phyloP scores from a whole-genome alignment of 331 rosid species.

The Acacia pycnantha region DNA sequence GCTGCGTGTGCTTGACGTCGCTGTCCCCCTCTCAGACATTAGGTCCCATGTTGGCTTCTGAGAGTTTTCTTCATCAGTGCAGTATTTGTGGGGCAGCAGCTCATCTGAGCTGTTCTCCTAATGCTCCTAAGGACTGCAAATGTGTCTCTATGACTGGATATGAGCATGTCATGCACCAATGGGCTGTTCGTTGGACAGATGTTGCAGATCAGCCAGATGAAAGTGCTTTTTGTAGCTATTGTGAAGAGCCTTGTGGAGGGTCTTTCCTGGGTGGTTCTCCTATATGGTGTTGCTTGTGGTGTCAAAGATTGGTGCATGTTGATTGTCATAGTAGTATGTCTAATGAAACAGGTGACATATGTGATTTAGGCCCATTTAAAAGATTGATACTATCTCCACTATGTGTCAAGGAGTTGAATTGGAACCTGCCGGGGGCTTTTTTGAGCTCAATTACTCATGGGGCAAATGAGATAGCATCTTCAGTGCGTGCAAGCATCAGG shows the following conservation, averaged over 20 bases:
- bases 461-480: conserved; percentile 95
- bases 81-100: conserved; percentile 83
- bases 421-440: conserved; percentile 61
- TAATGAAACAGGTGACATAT: conserved; percentile 85
- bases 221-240: conserved; percentile 75
- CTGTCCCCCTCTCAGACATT: conserved; percentile 82
- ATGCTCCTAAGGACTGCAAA: conserved; percentile 90
- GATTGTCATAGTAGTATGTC: conserved; percentile 86
- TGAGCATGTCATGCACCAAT: conserved; percentile 83
- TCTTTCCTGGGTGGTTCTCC: conserved; percentile 98
- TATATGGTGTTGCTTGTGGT: conserved; percentile 98
- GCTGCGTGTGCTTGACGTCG: conserved; percentile 86
- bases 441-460: conserved; percentile 95
- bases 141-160: conserved; percentile 89
- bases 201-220: conserved; percentile 87
- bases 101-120: conserved; percentile 83
- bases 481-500: conserved; percentile 90
- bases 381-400: conserved; percentile 89
- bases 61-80: conserved; percentile 79
- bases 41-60: conserved; percentile 79
- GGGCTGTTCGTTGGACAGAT: conserved; percentile 98
- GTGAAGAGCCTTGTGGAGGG: conserved; percentile 96
- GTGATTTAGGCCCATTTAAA: conserved; percentile 87
- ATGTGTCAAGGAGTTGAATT: conserved; percentile 64
- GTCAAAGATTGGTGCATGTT: conserved; percentile 91